These are phyloP conservation scores for Lachancea sp. DNA, from an alignment of 805 yeast species.

Conservation along the genomic window DNA sequence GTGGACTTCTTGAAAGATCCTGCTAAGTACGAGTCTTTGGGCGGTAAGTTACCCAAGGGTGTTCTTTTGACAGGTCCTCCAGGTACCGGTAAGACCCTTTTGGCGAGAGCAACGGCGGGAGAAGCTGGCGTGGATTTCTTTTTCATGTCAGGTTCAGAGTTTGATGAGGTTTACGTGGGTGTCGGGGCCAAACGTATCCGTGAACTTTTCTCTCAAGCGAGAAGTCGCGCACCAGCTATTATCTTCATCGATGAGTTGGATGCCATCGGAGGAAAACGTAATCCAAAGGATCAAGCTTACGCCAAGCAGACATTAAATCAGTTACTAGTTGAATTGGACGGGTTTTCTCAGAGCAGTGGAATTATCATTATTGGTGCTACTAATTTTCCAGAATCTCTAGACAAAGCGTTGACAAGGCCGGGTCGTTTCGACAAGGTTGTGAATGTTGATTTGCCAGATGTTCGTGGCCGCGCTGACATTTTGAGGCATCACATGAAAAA, in stretches of 20 bases:
- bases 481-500: conserved; percentile 86
- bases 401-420: conserved; percentile 95
- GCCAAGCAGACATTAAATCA: conserved; percentile 97
- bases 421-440: conserved; percentile 97
- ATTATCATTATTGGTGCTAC: conserved; percentile 97
- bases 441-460: conserved; percentile 93
- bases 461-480: conserved; percentile 92
- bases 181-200: conserved; percentile 98
- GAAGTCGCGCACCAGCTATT: conserved; percentile 94
- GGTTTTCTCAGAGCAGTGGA: conserved; percentile 86
- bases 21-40: conserved; percentile 88
- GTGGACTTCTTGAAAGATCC: conserved; percentile 98
- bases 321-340: conserved; percentile 91
- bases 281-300: conserved; percentile 96
- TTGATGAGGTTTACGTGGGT: conserved; percentile 96
- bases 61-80: conserved; percentile 96
- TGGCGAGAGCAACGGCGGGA: conserved; percentile 98
- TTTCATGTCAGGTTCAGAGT: conserved; percentile 97
- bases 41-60: conserved; percentile 97
- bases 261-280: conserved; percentile 97
- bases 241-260: conserved; percentile 96
- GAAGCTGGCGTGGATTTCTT: conserved; percentile 94
- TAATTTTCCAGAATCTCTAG: conserved; percentile 94
- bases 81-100: conserved; percentile 93
- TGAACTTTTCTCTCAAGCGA: conserved; percentile 86